These are phyloP conservation scores for Clavispora fructus DNA, from an alignment of 805 yeast species.

Conservation along the genomic window DNA sequence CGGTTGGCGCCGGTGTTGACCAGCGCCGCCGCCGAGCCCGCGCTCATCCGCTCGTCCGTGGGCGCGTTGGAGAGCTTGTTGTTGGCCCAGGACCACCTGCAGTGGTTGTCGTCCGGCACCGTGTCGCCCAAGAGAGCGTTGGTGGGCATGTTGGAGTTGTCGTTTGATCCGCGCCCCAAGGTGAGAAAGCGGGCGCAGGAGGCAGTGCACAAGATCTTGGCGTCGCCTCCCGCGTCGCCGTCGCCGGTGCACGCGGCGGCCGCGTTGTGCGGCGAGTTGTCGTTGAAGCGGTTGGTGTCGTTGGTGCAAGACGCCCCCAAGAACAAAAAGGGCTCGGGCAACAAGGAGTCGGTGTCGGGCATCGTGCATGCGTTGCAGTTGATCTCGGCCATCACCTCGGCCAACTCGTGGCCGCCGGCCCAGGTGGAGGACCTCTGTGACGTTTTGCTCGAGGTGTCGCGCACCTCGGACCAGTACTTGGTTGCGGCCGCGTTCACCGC, in stretches of 20 bases:
- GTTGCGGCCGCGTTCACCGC: constrained; percentile 80
- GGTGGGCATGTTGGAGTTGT: constrained; percentile 68
- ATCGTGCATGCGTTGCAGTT: constrained; percentile 76
- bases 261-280: constrained; percentile 60
- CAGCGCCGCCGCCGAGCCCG: constrained; percentile 65
- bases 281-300: constrained; percentile 50
- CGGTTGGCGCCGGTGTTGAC: constrained; percentile 80
- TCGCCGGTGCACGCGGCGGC: constrained; percentile 75
- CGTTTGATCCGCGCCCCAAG: constrained; percentile 87
- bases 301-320: constrained; percentile 33
- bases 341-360: constrained; percentile 49
- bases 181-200: constrained; percentile 94
- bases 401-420: constrained; percentile 77
- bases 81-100: constrained; percentile 69
- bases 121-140: constrained; percentile 80
- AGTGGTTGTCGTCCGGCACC: constrained; percentile 61
- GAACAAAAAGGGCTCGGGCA: constrained; percentile 27
- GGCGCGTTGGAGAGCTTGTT: constrained; percentile 81
- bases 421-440: constrained; percentile 73
- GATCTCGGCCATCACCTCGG: constrained; percentile 60
- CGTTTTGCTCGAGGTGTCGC: constrained; percentile 65
- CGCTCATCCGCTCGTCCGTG: constrained; percentile 73
- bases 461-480: constrained; percentile 77
- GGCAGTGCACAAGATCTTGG: constrained; percentile 62
- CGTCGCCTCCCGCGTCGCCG: constrained; percentile 71